These are phyloP conservation scores for Colletotrichum nymphaeae DNA, from an alignment of 2,329 filamentous ascomycete genomes.

Conservation along the genomic window DNA sequence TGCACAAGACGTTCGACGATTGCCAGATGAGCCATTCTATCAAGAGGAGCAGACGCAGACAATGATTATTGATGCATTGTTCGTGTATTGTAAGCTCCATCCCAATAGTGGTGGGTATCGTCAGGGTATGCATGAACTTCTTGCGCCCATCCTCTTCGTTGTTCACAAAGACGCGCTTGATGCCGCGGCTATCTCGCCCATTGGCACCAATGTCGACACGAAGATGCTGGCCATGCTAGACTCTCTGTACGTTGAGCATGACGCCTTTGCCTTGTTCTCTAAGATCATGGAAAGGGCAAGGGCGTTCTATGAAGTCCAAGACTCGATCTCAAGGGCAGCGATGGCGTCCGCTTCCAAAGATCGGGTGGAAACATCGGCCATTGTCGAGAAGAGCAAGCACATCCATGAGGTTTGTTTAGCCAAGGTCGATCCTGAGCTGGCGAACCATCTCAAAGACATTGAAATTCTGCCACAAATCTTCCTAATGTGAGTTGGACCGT, in stretches of 20 bases:
- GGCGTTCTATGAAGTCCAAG: slow-evolving; percentile 83
- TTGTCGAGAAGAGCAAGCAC: slow-evolving; percentile 85
- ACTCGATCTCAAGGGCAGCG: slow-evolving; percentile 43
- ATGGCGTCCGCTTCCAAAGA: slow-evolving; percentile 38
- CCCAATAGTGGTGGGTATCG: slow-evolving; percentile 88
- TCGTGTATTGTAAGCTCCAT: slow-evolving; percentile 94
- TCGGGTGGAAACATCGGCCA: slow-evolving; percentile 66
- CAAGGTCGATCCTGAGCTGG: slow-evolving; percentile 85
- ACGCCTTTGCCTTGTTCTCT: slow-evolving; percentile 87
- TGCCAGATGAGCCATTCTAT: slow-evolving; percentile 93
- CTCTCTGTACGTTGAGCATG: slow-evolving; percentile 83
- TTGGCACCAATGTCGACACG: slow-evolving; percentile 54
- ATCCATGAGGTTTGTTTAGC: slow-evolving; percentile 87
- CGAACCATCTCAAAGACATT: slow-evolving; percentile 81
- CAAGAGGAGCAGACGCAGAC: slow-evolving; percentile 81
- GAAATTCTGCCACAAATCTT: slow-evolving; percentile 98
- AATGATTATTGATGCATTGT: slow-evolving; percentile 88
- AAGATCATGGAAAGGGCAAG: slow-evolving; percentile 89
- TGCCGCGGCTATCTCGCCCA: slow-evolving; percentile 46
- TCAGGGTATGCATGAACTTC: slow-evolving; percentile 98
- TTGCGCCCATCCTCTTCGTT: slow-evolving; percentile 89
- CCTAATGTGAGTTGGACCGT: slow-evolving; percentile 74
- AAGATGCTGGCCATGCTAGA: slow-evolving; percentile 77
- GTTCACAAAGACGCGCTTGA: slow-evolving; percentile 85
- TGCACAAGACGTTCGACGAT: slow-evolving; percentile 90